Conservation (phyloP, 2,329 filamentous ascomycete genomes). For the Madurella mycetomatis region DNA sequence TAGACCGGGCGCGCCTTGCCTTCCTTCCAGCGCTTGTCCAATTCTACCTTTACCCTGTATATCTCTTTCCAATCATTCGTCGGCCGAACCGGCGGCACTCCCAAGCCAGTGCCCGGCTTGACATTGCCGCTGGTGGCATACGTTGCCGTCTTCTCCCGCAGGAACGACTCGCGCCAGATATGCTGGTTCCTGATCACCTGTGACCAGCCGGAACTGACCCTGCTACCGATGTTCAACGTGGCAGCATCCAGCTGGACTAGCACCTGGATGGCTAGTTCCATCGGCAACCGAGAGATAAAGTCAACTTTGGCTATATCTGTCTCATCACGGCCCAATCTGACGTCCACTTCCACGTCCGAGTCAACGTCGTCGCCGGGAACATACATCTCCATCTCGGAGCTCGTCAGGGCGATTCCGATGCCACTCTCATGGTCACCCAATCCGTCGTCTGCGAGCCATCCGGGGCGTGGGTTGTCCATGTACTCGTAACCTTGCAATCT, state of each 20-base stretch:
- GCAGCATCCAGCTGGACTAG: constrained; percentile 52
- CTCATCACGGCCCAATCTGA: constrained; percentile 26
- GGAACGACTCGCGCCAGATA: constrained; percentile 60
- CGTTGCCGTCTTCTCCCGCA: constrained; percentile 56
- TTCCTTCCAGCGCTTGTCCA: constrained; percentile 75
- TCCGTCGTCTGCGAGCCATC: constrained; percentile 45
- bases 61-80: constrained; percentile 81
- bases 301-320: constrained; percentile 51
- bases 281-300: constrained; percentile 52
- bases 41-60: constrained; percentile 69
- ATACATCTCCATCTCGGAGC: constrained; percentile 34
- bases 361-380: constrained; percentile 34
- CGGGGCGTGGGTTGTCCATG: constrained; percentile 36
- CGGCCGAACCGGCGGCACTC: constrained; percentile 51
- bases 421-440: constrained; percentile 60
- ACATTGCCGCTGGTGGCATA: constrained; percentile 55
- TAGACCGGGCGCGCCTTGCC: constrained; percentile 79
- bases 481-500: constrained; percentile 34
- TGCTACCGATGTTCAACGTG: constrained; percentile 45
- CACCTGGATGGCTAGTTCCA: constrained; percentile 56
- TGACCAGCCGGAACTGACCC: constrained; percentile 51
- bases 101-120: constrained; percentile 51
- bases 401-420: constrained; percentile 55
- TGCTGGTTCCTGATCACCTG: constrained; percentile 48
- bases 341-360: constrained; percentile 34